phyloP scores from a whole-genome alignment of 495 filamentous ascomycete species.

The Aspergillus nidulans region DNA sequence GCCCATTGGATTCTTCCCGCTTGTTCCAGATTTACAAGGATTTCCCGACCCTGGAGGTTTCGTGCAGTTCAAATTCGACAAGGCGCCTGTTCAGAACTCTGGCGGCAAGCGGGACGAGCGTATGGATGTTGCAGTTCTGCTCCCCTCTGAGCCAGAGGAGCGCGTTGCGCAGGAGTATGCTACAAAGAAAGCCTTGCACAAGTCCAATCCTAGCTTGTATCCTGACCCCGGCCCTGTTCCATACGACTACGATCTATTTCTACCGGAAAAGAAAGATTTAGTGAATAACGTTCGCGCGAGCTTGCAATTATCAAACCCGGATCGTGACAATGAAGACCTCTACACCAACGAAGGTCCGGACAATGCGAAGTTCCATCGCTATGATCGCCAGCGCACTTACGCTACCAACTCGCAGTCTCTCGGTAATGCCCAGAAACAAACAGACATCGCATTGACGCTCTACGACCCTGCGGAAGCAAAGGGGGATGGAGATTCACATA shows the following conservation, averaged over 20 bases:
- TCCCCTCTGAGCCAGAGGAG: conserved; percentile 54
- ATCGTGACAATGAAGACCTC: conserved; percentile 60
- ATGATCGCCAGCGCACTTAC: conserved; percentile 75
- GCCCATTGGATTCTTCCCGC: conserved; percentile 71
- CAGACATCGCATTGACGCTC: conserved; percentile 56
- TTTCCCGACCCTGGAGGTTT: conserved; percentile 85
- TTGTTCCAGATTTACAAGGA: conserved; percentile 83
- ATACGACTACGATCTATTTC: conserved; percentile 79
- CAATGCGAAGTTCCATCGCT: conserved; percentile 56
- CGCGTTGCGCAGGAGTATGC: conserved; percentile 44
- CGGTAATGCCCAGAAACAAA: conserved; percentile 48
- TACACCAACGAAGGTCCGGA: conserved; percentile 56
- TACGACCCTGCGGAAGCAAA: conserved; percentile 54
- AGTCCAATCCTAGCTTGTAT: conserved; percentile 55
- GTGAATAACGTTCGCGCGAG: conserved; percentile 64
- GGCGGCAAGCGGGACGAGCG: conserved; percentile 66
- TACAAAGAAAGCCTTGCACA: conserved; percentile 53
- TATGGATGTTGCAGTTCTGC: conserved; percentile 74
- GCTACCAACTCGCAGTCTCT: conserved; percentile 70
- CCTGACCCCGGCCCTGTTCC: conserved; percentile 56
- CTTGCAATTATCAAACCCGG: conserved; percentile 65
- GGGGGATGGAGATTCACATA: conserved; percentile 10
- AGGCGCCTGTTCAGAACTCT: conserved; percentile 63
- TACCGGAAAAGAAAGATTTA: conserved; percentile 53
- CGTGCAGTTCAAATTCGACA: conserved; percentile 82